Base-by-base conservation (phyloP, 2,329 filamentous ascomycete genomes). In the Byssochlamys sp. region DNA sequence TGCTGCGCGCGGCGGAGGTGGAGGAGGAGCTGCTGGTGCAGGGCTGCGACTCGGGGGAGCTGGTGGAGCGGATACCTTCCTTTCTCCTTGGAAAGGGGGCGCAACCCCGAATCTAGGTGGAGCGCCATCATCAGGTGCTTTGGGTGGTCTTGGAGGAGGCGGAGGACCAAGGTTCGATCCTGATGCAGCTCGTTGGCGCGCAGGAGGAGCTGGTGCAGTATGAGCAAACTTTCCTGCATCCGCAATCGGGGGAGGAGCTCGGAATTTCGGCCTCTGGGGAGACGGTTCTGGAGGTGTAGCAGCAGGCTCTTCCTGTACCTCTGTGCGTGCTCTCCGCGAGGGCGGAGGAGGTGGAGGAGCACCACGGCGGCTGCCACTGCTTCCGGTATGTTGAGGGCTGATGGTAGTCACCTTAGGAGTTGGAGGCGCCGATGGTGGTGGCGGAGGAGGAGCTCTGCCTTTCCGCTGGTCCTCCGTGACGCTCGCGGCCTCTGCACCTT, bases 221-320 rank as follows among this genome's bases (percentile, higher is more conserved):
- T 86, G 80, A 2, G 88, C 90, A 69, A 84, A 94, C 73, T 90
- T 95, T 39, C 94, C 94, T 58, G 94, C 94, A 71, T 96, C 91
- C 57, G 90, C 84, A 59, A 97, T 75, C 2, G 92, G 89, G 33
- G 94, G 94, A 52, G 94, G 94, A 7, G 90, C 92, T 62, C 85
- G 82, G 76, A 95, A 97, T 65, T 81, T 82, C 7, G 84, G 84
- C 55, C 86, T 82, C 25, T 86, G 84, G 11, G 90, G 89, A 12
- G 86, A 85, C 12, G 87, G 83, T 59, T 90, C 87, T 67, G 85
- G 81, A 29, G 87, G 82, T n/a, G 88, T 84, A 39, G 77, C 75
- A 14, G 77, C 74, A 78, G 70, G 63, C 56, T 50, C 63, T 63
- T 28, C 78, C 78, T 77, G 69, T 28, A 71, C 71, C 55, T 80